phyloP scores from a whole-genome alignment of 495 filamentous ascomycete species.

The Penicillium verhagenii region DNA sequence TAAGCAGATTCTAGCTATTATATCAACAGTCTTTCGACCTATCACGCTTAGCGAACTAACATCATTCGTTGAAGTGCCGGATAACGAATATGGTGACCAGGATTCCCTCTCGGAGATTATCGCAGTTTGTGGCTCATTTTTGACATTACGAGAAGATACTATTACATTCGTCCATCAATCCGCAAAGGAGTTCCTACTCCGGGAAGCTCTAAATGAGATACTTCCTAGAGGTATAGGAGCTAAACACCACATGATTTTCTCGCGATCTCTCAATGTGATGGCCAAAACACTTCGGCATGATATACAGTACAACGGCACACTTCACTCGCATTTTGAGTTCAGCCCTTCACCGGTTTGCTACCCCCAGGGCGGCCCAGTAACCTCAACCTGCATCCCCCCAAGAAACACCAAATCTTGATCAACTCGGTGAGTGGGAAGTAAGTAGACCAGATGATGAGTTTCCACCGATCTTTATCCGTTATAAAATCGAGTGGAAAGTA shows the following conservation, averaged over 20 bases:
- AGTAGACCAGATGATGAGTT: constrained; percentile 1
- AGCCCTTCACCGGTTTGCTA: constrained; percentile 1
- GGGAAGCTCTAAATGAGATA: neutral
- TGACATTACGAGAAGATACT: neutral
- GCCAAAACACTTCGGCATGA: neutral
- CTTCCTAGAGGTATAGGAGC: neutral
- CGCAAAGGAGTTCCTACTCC: neutral
- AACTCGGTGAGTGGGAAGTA: neutral
- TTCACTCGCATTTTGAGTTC: neutral
- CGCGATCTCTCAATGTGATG: neutral
- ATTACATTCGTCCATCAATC: constrained; percentile 6
- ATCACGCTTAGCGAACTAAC: neutral
- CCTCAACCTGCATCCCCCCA: neutral
- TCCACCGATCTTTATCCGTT: constrained; percentile 1
- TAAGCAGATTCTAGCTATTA: constrained; percentile 1
- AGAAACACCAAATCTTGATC: neutral
- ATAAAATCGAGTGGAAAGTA: constrained; percentile 9
- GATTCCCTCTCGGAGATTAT: constrained; percentile 2
- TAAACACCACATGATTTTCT: neutral
- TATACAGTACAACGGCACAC: constrained; percentile 1
- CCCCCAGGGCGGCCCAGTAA: neutral
- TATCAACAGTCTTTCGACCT: neutral
- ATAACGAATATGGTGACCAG: neutral
- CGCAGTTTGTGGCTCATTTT: constrained; percentile 1
- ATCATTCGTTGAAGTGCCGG: neutral